phyloP scores from a whole-genome alignment of 495 filamentous ascomycete species.

The Bathelium albidoporum region DNA sequence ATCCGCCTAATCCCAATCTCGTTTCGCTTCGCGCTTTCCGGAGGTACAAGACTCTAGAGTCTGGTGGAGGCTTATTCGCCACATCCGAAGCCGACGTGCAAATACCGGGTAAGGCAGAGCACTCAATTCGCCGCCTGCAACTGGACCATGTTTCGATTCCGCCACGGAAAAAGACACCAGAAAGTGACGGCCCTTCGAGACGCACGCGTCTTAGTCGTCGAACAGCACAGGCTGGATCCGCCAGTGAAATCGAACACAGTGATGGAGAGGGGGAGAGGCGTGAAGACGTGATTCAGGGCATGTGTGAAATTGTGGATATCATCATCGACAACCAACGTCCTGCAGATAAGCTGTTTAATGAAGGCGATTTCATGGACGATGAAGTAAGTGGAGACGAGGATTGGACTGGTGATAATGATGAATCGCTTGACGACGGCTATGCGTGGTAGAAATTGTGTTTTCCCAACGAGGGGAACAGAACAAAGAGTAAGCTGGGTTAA shows the following conservation, averaged over 20 bases:
- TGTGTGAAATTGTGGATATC: constrained; percentile 72
- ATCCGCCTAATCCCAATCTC: constrained; percentile 40
- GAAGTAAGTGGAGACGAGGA: constrained; percentile 66
- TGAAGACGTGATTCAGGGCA: constrained; percentile 48
- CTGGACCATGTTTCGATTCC: neutral
- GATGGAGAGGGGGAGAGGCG: neutral
- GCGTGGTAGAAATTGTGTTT: constrained; percentile 29
- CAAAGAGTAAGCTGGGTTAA: neutral
- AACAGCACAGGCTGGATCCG: neutral
- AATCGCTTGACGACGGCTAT: constrained; percentile 26
- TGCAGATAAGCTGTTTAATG: constrained; percentile 58
- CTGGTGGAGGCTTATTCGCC: neutral
- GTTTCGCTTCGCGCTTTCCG: constrained; percentile 22
- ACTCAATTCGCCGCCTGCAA: neutral
- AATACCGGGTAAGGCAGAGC: neutral
- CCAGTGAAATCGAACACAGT: neutral
- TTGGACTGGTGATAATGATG: constrained; percentile 53
- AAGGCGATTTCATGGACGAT: constrained; percentile 69
- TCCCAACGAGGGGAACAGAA: neutral
- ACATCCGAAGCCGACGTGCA: neutral
- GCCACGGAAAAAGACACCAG: neutral
- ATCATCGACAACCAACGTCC: constrained; percentile 75
- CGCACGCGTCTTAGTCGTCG: neutral
- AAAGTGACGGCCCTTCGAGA: neutral
- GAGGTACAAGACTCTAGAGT: constrained; percentile 20